Percentiles rank a stretch among this genome's conserved stretches.
These are phyloP conservation scores for Papilionanthe hybrid DNA, from an alignment of 116 monocot genomes.

Conservation along the genomic window DNA sequence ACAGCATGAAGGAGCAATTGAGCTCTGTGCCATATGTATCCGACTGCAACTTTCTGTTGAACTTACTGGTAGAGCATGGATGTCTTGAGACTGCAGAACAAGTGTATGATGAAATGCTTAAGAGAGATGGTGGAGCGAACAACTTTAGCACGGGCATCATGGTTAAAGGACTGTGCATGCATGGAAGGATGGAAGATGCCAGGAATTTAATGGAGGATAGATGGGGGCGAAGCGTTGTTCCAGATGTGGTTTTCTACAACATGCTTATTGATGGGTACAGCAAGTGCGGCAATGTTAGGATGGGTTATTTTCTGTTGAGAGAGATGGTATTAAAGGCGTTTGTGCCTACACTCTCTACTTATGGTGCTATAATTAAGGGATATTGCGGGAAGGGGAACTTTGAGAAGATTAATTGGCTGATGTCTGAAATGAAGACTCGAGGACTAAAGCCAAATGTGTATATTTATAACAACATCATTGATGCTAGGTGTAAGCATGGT, in stretches of 20 bases:
- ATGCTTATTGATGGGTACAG: slow-evolving; percentile 58
- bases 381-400: slow-evolving; percentile 51
- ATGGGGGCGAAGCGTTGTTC: slow-evolving; percentile 59
- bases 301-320: slow-evolving; percentile 35
- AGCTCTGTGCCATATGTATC: slow-evolving; percentile 21
- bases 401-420: slow-evolving; percentile 25
- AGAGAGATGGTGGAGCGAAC: slow-evolving; percentile 33
- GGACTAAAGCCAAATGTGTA: slow-evolving; percentile 62
- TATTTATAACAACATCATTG: slow-evolving; percentile 61
- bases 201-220: slow-evolving; percentile 53
- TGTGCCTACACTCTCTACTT: slow-evolving; percentile 61
- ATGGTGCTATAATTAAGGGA: slow-evolving; percentile 61
- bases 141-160: slow-evolving; percentile 59
- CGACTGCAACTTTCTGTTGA: slow-evolving; percentile 47
- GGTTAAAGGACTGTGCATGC: slow-evolving; percentile 44
- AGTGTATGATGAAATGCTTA: slow-evolving; percentile 83
- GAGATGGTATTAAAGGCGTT: slow-evolving; percentile 82
- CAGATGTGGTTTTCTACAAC: slow-evolving; percentile 77
- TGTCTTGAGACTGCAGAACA: slow-evolving; percentile 24
- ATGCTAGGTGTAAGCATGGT: slow-evolving; percentile 42
- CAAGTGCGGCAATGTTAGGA: slow-evolving; percentile 31
- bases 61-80: slow-evolving; percentile 35
- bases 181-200: slow-evolving; percentile 63
- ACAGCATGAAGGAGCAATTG: slow-evolving; percentile 7
- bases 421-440: slow-evolving; percentile 55